phyloP scores from a whole-genome alignment of 805 yeast genomes.

The Dipodascus geniculatus region DNA sequence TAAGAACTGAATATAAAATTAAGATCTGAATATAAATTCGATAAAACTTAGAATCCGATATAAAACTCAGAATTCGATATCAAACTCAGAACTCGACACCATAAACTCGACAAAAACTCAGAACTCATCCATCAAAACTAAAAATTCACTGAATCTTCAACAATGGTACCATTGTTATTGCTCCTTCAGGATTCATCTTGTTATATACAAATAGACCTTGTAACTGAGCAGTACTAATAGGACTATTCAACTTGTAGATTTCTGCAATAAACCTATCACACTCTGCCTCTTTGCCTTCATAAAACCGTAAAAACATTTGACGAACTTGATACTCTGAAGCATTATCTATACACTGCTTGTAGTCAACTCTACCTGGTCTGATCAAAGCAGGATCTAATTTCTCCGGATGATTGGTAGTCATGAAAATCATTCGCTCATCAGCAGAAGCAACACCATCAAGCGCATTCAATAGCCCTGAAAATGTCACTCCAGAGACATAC shows the following conservation, averaged over 20 bases:
- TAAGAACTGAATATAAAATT: too few species aligned
- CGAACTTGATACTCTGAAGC: slow-evolving; percentile 76
- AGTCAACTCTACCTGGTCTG: slow-evolving; percentile 92
- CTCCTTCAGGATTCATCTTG: slow-evolving; percentile 69
- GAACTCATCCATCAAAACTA: too few species aligned
- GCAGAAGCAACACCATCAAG: slow-evolving; percentile 96
- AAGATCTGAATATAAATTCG: too few species aligned
- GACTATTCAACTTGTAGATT: slow-evolving; percentile 36
- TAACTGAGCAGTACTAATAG: slow-evolving; percentile 82
- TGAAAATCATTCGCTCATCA: slow-evolving; percentile 89
- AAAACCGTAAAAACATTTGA: slow-evolving; percentile 80
- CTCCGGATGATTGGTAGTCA: slow-evolving; percentile 98
- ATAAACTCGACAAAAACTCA: too few species aligned
- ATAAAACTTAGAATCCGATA: too few species aligned
- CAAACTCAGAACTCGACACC: too few species aligned
- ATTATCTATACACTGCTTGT: slow-evolving; percentile 68
- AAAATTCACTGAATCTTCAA: not conserved
- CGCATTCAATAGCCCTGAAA: slow-evolving; percentile 87
- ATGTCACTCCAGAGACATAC: slow-evolving; percentile 79
- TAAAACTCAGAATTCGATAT: too few species aligned
- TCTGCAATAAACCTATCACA: slow-evolving; percentile 41
- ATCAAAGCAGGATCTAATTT: slow-evolving; percentile 83
- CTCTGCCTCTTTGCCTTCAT: slow-evolving; percentile 44
- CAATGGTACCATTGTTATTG: slow-evolving; percentile 47
- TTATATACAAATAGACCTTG: slow-evolving; percentile 93